phyloP scores from a whole-genome alignment of 805 yeast species.

The Schwanniomyces vanrijiae region DNA sequence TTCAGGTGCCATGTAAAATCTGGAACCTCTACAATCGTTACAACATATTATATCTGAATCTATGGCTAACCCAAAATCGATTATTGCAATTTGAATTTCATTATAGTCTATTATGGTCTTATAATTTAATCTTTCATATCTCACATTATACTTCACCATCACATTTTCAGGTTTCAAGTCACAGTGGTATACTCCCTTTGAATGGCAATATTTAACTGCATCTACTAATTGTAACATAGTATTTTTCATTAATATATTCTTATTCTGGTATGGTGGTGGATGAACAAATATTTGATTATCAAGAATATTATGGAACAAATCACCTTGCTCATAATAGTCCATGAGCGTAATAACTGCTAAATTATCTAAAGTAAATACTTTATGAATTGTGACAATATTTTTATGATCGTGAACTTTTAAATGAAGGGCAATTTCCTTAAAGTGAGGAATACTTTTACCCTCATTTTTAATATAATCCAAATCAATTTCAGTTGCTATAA shows the following conservation, averaged over 20 bases:
- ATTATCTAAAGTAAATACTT: conserved; percentile 60
- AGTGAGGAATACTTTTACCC: conserved; percentile 31
- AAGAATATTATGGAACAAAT: conserved; percentile 81
- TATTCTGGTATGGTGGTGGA: conserved; percentile 50
- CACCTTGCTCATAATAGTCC: conserved; percentile 87
- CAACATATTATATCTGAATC: conserved; percentile 55
- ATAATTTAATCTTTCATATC: conserved; percentile 18
- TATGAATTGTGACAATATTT: conserved; percentile 72
- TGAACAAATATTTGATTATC: conserved; percentile 63
- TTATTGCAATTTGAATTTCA: conserved; percentile 58
- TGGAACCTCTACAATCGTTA: conserved; percentile 80
- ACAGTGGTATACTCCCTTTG: conserved; percentile 36
- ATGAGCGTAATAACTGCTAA: conserved; percentile 66
- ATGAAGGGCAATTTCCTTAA: conserved; percentile 75
- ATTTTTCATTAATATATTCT: conserved; percentile 48
- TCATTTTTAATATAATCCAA: conserved; percentile 23
- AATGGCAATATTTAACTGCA: conserved; percentile 34
- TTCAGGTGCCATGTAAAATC: conserved; percentile 94
- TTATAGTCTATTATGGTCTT: conserved; percentile 35
- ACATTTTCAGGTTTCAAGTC: conserved; percentile 44
- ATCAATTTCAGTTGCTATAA: conserved; percentile 17
- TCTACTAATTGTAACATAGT: conserved; percentile 41
- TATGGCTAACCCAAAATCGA: conserved; percentile 91
- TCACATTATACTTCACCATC: conserved; percentile 32
- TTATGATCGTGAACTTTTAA: conserved; percentile 75